Evolutionary conservation across 208 protist species (phyloP).

Genomic region (Crithidia brevicula): DNA sequence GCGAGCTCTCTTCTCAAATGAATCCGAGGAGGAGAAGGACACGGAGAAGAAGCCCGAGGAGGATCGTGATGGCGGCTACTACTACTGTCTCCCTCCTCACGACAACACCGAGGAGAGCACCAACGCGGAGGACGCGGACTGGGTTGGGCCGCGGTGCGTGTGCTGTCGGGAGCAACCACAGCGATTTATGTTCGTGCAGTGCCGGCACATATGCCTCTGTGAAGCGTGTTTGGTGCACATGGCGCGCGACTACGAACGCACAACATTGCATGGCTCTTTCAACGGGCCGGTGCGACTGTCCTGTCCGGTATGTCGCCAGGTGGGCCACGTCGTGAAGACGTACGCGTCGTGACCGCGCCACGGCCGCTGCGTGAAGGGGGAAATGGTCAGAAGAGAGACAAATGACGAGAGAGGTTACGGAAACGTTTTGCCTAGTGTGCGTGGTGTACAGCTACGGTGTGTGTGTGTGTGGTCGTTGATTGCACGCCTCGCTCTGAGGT

Average conservation of each 20-base stretch:
- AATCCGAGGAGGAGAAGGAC: background rate
- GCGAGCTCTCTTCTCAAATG: background rate
- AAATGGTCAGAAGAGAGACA: too few species aligned
- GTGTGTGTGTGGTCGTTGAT: background rate
- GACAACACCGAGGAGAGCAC: background rate
- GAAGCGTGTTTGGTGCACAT: slow-evolving; percentile 27
- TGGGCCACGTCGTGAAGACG: slow-evolving; percentile 20
- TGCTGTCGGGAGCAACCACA: slow-evolving; percentile 8
- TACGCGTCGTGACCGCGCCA: slow-evolving; percentile 15
- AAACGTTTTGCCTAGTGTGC: too few species aligned
- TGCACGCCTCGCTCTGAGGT: background rate
- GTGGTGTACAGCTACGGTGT: too few species aligned
- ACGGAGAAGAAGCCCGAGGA: background rate
- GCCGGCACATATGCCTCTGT: slow-evolving; percentile 36
- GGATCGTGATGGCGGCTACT: background rate
- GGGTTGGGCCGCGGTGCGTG: slow-evolving; percentile 16
- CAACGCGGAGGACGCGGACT: background rate
- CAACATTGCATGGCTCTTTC: background rate
- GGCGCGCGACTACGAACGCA: slow-evolving; percentile 1
- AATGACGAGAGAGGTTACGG: too few species aligned
- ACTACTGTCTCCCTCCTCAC: slow-evolving; percentile 4
- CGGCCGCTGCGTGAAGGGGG: too few species aligned
- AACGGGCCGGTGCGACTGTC: slow-evolving; percentile 17
- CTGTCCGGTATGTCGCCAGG: slow-evolving; percentile 30
- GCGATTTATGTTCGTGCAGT: slow-evolving; percentile 29